phyloP scores from a whole-genome alignment of 352 stramenopile genomes.

The Pilasporangium apinafurcum region DNA sequence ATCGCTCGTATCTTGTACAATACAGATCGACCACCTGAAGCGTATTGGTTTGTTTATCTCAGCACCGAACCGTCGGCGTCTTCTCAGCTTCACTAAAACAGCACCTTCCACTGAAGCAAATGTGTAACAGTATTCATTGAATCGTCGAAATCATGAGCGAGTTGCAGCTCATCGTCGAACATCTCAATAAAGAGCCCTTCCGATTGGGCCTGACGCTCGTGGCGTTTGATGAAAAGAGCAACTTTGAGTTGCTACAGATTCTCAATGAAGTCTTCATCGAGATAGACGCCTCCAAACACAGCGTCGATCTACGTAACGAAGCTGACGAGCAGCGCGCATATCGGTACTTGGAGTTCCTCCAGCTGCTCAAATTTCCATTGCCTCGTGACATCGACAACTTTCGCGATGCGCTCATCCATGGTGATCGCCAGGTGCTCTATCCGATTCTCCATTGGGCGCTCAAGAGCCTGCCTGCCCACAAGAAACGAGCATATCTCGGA shows the following conservation, averaged over 20 bases:
- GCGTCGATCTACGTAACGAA: slow-evolving; percentile 82
- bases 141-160: slow-evolving; percentile 69
- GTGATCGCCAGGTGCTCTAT: slow-evolving; percentile 88
- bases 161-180: slow-evolving; percentile 89
- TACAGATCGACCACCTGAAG: slow-evolving; percentile 15
- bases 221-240: slow-evolving; percentile 93
- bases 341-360: slow-evolving; percentile 89
- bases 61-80: neutral
- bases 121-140: too few species aligned
- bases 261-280: slow-evolving; percentile 90
- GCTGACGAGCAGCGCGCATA: slow-evolving; percentile 66
- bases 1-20: slow-evolving; percentile 18
- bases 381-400: slow-evolving; percentile 68
- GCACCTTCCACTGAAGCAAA: neutral
- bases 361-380: slow-evolving; percentile 91
- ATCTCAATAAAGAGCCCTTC: slow-evolving; percentile 92
- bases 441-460: slow-evolving; percentile 91
- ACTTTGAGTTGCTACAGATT: slow-evolving; percentile 91
- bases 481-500: slow-evolving; percentile 92
- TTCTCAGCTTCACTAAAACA: neutral
- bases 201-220: slow-evolving; percentile 83
- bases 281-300: slow-evolving; percentile 78
- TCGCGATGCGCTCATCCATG: slow-evolving; percentile 65
- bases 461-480: slow-evolving; percentile 76
- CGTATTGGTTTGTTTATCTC: slow-evolving; percentile 1